phyloP scores from a whole-genome alignment of 1,139 yeast genomes.

The Yamadazyma atlantica region DNA sequence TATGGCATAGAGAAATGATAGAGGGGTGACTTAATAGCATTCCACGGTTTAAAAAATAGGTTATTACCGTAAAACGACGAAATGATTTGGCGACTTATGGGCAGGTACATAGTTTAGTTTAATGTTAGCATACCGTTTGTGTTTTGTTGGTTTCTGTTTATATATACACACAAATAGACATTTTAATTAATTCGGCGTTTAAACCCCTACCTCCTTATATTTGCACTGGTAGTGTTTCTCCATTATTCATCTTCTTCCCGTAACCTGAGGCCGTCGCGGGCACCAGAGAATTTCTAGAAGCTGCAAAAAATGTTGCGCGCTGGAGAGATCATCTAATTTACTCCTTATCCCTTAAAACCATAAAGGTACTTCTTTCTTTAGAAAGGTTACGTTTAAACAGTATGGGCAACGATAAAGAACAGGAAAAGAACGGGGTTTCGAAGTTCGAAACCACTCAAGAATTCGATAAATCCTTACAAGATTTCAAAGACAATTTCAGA shows the following conservation, averaged over 20 bases:
- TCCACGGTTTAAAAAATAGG: background rate
- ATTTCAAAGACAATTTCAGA: constrained; percentile 14
- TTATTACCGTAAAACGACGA: background rate
- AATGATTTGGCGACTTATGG: background rate
- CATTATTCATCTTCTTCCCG: too few relatives aligned
- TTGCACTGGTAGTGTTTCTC: too few relatives aligned
- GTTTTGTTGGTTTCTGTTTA: background rate
- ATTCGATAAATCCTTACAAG: constrained; percentile 12
- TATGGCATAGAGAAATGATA: background rate
- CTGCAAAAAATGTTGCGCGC: constrained; percentile 2
- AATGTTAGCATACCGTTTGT: background rate
- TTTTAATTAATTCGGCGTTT: too few relatives aligned
- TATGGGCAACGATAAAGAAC: background rate
- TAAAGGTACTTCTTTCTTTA: background rate
- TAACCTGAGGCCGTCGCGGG: too few relatives aligned
- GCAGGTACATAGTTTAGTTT: background rate
- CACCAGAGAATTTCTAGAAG: constrained; percentile 1
- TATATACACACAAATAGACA: background rate
- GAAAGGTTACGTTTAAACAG: too few relatives aligned
- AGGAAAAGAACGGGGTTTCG: background rate
- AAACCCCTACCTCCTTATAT: too few relatives aligned
- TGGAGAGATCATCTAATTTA: background rate
- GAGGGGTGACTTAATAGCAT: background rate
- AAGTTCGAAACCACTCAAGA: constrained; percentile 8
- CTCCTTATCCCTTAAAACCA: background rate